Evolutionary conservation across 2,329 filamentous ascomycete species (phyloP).

Genomic region (Aspergillus tubingensis): DNA sequence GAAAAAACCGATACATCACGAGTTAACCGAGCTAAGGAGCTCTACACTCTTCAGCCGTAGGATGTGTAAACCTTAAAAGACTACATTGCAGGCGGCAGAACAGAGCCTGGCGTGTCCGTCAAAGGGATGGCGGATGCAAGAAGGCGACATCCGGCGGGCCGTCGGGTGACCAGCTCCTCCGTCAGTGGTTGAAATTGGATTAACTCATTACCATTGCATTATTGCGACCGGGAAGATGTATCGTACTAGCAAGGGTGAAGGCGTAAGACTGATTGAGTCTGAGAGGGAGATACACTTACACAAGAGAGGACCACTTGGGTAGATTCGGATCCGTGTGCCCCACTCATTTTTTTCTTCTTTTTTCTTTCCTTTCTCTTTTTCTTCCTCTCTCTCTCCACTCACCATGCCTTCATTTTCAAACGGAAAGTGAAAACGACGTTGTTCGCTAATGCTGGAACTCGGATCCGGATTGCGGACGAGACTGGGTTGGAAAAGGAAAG

Average conservation of each 20-base stretch:
- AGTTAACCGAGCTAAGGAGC: not conserved
- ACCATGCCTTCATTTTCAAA: not conserved
- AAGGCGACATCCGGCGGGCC: slow-evolving; percentile 22
- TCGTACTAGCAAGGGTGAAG: not conserved
- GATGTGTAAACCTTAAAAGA: not conserved
- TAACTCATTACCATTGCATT: not conserved
- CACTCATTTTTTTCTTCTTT: not conserved
- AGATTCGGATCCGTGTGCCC: too few species aligned
- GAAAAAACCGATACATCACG: not conserved
- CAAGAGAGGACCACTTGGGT: too few species aligned
- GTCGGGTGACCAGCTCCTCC: slow-evolving; percentile 11
- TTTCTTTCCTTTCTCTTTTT: not conserved
- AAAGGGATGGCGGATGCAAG: slow-evolving; percentile 19
- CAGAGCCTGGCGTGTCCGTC: slow-evolving; percentile 14
- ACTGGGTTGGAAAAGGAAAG: not conserved
- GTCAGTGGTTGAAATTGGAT: slow-evolving; percentile 2
- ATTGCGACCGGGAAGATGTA: not conserved
- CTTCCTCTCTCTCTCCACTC: not conserved
- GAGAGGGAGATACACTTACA: not conserved
- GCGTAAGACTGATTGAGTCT: not conserved
- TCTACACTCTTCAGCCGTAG: not conserved
- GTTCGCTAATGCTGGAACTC: not conserved
- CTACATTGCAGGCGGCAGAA: not conserved
- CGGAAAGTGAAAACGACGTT: not conserved
- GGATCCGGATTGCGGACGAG: slow-evolving; percentile 1